Evolutionary conservation across 2,329 filamentous ascomycete species (phyloP).

Genomic region (Cytospora paraplurivora): DNA sequence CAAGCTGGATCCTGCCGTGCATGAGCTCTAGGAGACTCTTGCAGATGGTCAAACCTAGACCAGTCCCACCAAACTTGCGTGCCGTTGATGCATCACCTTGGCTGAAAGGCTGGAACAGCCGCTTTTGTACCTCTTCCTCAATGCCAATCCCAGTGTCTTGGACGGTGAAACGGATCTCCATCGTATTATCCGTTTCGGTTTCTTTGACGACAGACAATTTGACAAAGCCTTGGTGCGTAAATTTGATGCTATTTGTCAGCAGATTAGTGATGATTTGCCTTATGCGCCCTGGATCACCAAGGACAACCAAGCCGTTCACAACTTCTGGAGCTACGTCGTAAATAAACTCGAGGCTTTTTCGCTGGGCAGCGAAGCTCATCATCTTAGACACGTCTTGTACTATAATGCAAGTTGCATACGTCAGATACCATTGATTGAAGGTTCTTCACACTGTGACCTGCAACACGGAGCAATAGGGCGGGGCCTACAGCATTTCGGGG

Average conservation of each 20-base stretch:
- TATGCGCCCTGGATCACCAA: slow-evolving; percentile 68
- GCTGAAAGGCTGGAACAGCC: slow-evolving; percentile 77
- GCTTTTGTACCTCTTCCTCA: slow-evolving; percentile 72
- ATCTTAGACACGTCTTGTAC: slow-evolving; percentile 82
- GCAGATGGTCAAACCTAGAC: slow-evolving; percentile 76
- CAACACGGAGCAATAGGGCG: neutral
- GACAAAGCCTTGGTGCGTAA: slow-evolving; percentile 69
- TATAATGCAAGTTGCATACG: slow-evolving; percentile 46
- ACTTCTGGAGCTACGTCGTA: slow-evolving; percentile 65
- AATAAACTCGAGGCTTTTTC: slow-evolving; percentile 74
- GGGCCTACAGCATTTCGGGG: neutral
- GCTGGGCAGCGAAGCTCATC: slow-evolving; percentile 80
- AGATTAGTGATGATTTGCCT: slow-evolving; percentile 66
- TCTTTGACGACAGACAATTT: slow-evolving; percentile 66
- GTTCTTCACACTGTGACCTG: neutral
- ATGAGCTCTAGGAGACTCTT: slow-evolving; percentile 81
- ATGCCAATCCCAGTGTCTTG: slow-evolving; percentile 83
- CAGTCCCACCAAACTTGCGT: slow-evolving; percentile 76
- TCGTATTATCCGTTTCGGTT: slow-evolving; percentile 63
- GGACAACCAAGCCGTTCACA: slow-evolving; percentile 71
- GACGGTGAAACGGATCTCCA: slow-evolving; percentile 71
- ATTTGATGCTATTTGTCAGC: slow-evolving; percentile 63
- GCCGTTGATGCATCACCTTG: slow-evolving; percentile 82
- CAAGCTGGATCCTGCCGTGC: slow-evolving; percentile 71
- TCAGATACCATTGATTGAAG: neutral